A percentile compares a stretch with the other conserved stretches of the same genome.
phyloP scores from a whole-genome alignment of 352 stramenopile species.

The Phytophthora multivora region DNA sequence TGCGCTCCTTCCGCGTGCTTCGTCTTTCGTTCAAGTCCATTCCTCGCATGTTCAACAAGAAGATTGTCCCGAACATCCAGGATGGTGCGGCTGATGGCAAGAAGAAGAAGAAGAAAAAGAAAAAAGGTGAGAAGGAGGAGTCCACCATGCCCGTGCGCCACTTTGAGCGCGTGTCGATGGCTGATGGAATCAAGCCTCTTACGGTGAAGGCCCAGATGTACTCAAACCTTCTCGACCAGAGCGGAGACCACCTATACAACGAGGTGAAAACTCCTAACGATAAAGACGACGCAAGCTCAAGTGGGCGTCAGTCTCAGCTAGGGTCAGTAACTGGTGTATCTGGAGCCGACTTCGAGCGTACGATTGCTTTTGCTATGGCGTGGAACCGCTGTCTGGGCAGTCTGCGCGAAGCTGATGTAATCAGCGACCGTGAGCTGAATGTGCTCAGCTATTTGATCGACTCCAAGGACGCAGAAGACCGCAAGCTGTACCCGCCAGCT shows the following conservation, averaged over 20 bases:
- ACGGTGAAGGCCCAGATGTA: slow-evolving; percentile 89
- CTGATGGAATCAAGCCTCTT: slow-evolving; percentile 75
- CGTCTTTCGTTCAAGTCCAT: slow-evolving; percentile 88
- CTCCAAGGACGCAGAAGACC: slow-evolving; percentile 70
- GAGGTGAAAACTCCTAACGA: slow-evolving; percentile 68
- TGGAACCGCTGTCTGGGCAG: slow-evolving; percentile 84
- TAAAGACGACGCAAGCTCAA: slow-evolving; percentile 63
- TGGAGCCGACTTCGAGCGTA: slow-evolving; percentile 83
- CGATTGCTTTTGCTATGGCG: slow-evolving; percentile 87
- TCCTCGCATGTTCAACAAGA: slow-evolving; percentile 88
- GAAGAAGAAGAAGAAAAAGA: slow-evolving; percentile 79
- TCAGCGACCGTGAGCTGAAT: slow-evolving; percentile 85
- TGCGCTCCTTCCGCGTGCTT: slow-evolving; percentile 85
- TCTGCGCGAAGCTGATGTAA: slow-evolving; percentile 82
- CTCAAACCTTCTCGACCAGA: slow-evolving; percentile 69
- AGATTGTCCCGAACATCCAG: slow-evolving; percentile 87
- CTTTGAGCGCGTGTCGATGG: slow-evolving; percentile 87
- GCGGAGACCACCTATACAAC: slow-evolving; percentile 60
- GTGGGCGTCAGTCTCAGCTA: slow-evolving; percentile 58
- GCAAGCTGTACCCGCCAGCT: slow-evolving; percentile 84
- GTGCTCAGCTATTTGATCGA: slow-evolving; percentile 89
- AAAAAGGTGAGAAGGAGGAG: slow-evolving; percentile 75
- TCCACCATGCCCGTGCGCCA: slow-evolving; percentile 65
- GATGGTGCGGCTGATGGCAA: slow-evolving; percentile 52
- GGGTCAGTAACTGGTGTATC: slow-evolving; percentile 79